A percentile compares a stretch with the other conserved stretches of the same genome.
Evolutionary conservation across 148 eudicot species (phyloP).

Genomic region (Pouteria glomerata): DNA sequence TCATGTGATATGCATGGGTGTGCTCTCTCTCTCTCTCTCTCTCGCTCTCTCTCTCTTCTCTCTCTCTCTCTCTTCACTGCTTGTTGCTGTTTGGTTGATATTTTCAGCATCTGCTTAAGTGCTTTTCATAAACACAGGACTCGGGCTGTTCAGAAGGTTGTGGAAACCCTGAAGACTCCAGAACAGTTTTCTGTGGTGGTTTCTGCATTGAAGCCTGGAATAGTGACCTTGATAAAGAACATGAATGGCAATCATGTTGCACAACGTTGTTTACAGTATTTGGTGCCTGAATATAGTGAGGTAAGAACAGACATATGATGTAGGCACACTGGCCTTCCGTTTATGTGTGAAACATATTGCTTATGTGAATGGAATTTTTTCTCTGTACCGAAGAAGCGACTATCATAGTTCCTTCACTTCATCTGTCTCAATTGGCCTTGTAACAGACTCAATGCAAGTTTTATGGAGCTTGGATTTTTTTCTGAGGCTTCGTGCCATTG

Average conservation of each 20-base stretch:
- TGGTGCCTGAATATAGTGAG: conserved; percentile 31
- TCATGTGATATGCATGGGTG: conserved; percentile 61
- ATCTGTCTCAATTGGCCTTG: not conserved
- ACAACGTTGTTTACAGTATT: conserved; percentile 42
- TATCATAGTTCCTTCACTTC: not conserved
- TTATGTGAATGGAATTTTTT: not conserved
- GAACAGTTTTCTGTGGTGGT: conserved; percentile 38
- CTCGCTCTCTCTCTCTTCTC: not conserved
- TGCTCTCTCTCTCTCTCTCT: conserved; percentile 3
- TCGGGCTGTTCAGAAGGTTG: conserved; percentile 57
- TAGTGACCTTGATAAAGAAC: conserved; percentile 47
- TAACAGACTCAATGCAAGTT: not conserved
- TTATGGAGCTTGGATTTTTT: not conserved
- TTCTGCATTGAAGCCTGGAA: conserved; percentile 46
- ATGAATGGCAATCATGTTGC: conserved; percentile 57
- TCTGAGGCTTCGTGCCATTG: not conserved
- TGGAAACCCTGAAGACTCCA: conserved; percentile 49
- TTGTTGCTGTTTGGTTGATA: not conserved
- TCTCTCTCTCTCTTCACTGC: not conserved
- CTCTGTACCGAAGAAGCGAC: not conserved
- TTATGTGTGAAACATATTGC: not conserved
- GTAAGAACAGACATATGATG: conserved; percentile 11
- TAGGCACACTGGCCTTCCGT: not conserved
- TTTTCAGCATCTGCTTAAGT: not conserved
- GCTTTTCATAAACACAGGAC: conserved; percentile 31